These are phyloP conservation scores for Ramularia endophylla DNA, from an alignment of 2,329 filamentous ascomycete genomes.

Conservation along the genomic window DNA sequence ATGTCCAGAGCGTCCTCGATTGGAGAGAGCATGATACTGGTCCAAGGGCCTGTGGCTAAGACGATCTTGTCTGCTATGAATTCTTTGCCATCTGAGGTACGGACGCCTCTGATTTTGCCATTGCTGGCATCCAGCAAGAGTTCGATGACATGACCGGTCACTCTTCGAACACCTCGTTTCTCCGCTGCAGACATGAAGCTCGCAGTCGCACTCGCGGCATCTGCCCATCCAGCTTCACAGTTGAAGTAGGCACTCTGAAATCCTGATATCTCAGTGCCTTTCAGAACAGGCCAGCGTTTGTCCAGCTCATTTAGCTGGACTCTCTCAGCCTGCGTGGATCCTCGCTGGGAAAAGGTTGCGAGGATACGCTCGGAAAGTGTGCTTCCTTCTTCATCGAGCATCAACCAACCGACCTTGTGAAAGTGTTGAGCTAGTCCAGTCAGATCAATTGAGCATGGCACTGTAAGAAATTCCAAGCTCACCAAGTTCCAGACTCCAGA, in stretches of 20 bases:
- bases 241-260: conserved; percentile 45
- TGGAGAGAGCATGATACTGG: conserved; percentile 47
- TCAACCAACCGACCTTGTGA: conserved; percentile 54
- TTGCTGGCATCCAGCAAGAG: conserved; percentile 36
- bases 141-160: conserved; percentile 39
- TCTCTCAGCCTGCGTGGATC: conserved; percentile 34
- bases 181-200: conserved; percentile 41
- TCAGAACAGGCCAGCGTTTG: conserved; percentile 35
- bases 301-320: conserved; percentile 40
- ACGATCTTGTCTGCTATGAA: conserved; percentile 50
- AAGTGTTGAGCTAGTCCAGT: conserved; percentile 45
- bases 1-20: conserved; percentile 40
- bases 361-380: conserved; percentile 41
- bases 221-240: conserved; percentile 48
- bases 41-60: conserved; percentile 53
- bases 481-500: conserved; percentile 24
- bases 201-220: conserved; percentile 43
- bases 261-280: conserved; percentile 32
- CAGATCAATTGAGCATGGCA: too few relatives aligned
- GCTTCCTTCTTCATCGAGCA: conserved; percentile 40
- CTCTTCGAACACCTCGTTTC: conserved; percentile 40
- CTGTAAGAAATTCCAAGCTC: too few relatives aligned
- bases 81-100: conserved; percentile 41
- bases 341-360: conserved; percentile 47
- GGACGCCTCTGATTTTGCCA: conserved; percentile 40